phyloP scores from a whole-genome alignment of 129 eudicot species.

The Scalesia atractyloides region DNA sequence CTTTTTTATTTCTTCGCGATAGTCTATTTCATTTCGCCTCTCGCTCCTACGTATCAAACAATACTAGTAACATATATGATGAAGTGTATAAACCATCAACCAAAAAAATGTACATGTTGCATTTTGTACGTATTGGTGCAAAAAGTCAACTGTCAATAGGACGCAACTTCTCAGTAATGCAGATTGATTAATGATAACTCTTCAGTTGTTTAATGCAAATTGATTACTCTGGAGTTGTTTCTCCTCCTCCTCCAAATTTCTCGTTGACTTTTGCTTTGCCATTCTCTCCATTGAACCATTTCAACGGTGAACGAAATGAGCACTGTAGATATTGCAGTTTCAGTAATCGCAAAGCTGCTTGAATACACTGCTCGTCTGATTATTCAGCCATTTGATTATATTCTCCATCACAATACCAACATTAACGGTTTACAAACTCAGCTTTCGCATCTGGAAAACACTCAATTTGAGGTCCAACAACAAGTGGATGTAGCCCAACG shows the following conservation, averaged over 20 bases:
- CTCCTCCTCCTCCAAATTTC: no score
- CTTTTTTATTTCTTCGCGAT: no score
- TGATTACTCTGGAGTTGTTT: no score
- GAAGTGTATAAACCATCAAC: no score
- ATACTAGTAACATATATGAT: no score
- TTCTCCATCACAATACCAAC: constrained; percentile 32
- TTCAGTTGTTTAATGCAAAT: no score
- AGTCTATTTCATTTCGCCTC: no score
- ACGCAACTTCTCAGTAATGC: constrained; percentile 11
- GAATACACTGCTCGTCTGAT: constrained; percentile 39
- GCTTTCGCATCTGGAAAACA: constrained; percentile 13
- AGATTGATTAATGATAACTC: no score
- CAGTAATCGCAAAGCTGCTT: constrained; percentile 38
- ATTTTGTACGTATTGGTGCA: neutral
- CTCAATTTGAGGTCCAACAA: constrained; percentile 17
- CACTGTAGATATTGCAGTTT: constrained; percentile 40
- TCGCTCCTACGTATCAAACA: no score
- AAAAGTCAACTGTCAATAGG: neutral
- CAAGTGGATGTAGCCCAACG: constrained; percentile 34
- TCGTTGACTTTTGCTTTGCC: no score
- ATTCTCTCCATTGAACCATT: neutral
- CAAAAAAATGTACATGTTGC: no score
- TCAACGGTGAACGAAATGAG: constrained; percentile 24
- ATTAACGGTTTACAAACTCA: constrained; percentile 29
- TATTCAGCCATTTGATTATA: constrained; percentile 33